phyloP scores from a whole-genome alignment of 2,329 filamentous ascomycete species.

The Colletotrichum gigasporum region DNA sequence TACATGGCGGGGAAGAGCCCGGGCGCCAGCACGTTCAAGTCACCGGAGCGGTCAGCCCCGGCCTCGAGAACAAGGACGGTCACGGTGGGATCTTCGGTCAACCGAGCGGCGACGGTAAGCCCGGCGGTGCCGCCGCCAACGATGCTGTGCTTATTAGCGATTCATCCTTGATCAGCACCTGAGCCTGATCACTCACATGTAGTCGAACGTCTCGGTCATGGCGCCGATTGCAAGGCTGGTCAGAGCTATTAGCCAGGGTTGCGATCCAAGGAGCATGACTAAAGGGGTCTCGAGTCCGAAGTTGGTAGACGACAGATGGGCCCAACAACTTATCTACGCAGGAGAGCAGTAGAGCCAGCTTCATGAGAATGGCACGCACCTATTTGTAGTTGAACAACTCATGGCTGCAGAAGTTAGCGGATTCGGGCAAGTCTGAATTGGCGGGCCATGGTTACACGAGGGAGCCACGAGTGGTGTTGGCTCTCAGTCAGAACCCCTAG shows the following conservation, averaged over 20 bases:
- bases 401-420: too few species aligned
- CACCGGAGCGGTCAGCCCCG: conserved; percentile 30
- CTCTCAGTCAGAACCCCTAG: background rate
- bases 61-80: conserved; percentile 30
- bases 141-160: too few species aligned
- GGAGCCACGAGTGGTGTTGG: too few species aligned
- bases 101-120: conserved; percentile 57
- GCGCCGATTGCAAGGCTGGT: background rate
- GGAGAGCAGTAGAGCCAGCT: background rate
- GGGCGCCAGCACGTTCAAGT: conserved; percentile 31
- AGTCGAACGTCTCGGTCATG: conserved; percentile 18
- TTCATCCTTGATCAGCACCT: too few species aligned
- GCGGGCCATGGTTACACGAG: too few species aligned
- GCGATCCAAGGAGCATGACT: background rate
- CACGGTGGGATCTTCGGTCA: conserved; percentile 46
- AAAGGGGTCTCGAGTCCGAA: background rate
- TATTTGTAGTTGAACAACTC: too few species aligned
- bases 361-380: too few species aligned
- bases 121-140: conserved; percentile 65
- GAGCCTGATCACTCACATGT: too few species aligned
- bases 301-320: too few species aligned
- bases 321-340: too few species aligned
- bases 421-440: too few species aligned
- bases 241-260: background rate
- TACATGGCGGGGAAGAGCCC: conserved; percentile 33